phyloP scores from a whole-genome alignment of 495 filamentous ascomycete genomes.

The Cercophora scortea region DNA sequence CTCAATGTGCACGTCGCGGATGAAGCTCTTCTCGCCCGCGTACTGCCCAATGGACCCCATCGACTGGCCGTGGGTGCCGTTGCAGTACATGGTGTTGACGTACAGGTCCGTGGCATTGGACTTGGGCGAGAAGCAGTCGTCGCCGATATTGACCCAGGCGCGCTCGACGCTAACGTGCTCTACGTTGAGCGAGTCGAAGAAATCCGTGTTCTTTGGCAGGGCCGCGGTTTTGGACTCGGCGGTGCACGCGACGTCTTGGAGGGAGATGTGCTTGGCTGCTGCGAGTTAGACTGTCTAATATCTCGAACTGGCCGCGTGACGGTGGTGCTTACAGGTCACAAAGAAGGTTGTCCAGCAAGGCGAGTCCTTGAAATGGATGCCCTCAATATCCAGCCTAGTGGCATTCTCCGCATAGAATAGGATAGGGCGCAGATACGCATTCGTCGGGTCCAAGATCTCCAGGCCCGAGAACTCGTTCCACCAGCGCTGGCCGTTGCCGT shows the following conservation, averaged over 20 bases:
- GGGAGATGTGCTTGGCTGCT: conserved; percentile 40
- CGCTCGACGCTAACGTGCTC: conserved; percentile 43
- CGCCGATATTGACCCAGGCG: conserved; percentile 44
- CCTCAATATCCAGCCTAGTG: conserved; percentile 45
- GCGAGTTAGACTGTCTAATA: no score
- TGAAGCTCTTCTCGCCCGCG: conserved; percentile 41
- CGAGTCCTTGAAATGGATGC: conserved; percentile 49
- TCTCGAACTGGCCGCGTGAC: not conserved
- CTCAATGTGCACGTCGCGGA: conserved; percentile 47
- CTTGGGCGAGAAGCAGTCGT: conserved; percentile 55
- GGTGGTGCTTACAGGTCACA: conserved; percentile 26
- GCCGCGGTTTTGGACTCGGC: conserved; percentile 46
- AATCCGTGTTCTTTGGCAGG: conserved; percentile 49
- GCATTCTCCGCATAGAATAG: conserved; percentile 51
- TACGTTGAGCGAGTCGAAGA: conserved; percentile 47
- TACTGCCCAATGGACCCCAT: conserved; percentile 56
- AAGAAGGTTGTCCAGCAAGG: conserved; percentile 56
- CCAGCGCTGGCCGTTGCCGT: conserved; percentile 45
- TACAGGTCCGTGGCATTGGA: conserved; percentile 50
- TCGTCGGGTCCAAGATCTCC: conserved; percentile 38
- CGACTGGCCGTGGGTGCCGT: conserved; percentile 48
- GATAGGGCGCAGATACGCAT: conserved; percentile 46
- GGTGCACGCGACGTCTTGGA: conserved; percentile 46
- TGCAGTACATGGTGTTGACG: conserved; percentile 52
- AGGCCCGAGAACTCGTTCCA: conserved; percentile 27